Evolutionary conservation across 2,329 filamentous ascomycete genomes (phyloP).

Genomic region (Xylogone sp.): DNA sequence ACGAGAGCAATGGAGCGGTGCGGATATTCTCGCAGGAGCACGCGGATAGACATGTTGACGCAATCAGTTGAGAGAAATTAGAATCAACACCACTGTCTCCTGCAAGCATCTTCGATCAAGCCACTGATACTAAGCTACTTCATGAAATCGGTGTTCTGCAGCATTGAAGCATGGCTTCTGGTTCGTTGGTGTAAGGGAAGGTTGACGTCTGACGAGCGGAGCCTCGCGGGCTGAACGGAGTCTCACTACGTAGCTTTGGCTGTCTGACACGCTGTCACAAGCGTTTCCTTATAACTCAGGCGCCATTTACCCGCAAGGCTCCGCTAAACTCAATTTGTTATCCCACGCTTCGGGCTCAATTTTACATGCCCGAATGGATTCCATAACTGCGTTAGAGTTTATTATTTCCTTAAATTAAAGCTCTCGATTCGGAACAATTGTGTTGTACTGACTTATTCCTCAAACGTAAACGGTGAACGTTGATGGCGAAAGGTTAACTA

Average conservation of each 20-base stretch:
- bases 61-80: neutral
- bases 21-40: slow-evolving; percentile 70
- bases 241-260: neutral
- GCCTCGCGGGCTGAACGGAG: neutral
- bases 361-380: no score
- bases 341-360: no score
- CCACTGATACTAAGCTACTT: neutral
- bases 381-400: no score
- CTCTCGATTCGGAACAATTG: no score
- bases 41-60: slow-evolving; percentile 28
- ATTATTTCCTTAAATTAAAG: no score
- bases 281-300: neutral
- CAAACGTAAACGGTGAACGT: no score
- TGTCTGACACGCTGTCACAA: neutral
- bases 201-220: neutral
- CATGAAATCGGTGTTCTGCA: neutral
- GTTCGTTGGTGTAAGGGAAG: neutral
- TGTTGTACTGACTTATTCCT: no score
- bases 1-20: slow-evolving; percentile 84
- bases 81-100: neutral
- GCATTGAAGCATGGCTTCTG: neutral
- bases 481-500: no score
- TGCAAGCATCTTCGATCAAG: neutral
- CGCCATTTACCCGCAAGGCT: no score
- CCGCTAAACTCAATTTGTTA: no score